A percentile compares a stretch with the other conserved stretches of the same genome.
Evolutionary conservation across 257 asterid species (phyloP).

Genomic region (Striga asiatica): DNA sequence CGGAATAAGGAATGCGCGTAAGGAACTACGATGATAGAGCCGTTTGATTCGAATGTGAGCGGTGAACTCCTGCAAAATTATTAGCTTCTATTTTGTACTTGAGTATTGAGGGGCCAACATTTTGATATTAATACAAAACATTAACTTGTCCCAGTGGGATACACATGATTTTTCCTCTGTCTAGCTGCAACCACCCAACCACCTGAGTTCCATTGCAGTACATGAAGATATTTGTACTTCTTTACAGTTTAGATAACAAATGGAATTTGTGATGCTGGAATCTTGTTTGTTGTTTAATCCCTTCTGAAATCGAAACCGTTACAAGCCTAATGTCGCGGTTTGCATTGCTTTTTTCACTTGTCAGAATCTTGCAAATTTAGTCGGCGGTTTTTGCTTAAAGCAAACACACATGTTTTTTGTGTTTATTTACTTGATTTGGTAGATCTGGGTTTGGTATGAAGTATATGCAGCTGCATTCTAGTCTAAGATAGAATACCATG

Average conservation of each 20-base stretch:
- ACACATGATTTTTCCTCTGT: neutral
- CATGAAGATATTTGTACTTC: neutral
- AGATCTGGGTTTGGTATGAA: slow-evolving; percentile 18
- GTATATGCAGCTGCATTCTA: slow-evolving; percentile 19
- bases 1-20: neutral
- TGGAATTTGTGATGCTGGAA: no score
- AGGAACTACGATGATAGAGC: neutral
- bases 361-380: neutral
- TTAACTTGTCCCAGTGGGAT: neutral
- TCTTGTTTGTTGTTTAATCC: no score
- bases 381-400: neutral
- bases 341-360: neutral
- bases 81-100: slow-evolving; percentile 5
- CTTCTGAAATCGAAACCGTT: no score
- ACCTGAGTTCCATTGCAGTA: neutral
- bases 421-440: neutral
- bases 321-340: no score
- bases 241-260: no score
- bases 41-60: neutral
- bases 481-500: slow-evolving; percentile 17
- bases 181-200: neutral
- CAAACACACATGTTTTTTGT: neutral
- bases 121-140: neutral
- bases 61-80: neutral
- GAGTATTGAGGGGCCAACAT: neutral